Conservation (phyloP, 441 rosid genomes). For the Gossypium laxum region DNA sequence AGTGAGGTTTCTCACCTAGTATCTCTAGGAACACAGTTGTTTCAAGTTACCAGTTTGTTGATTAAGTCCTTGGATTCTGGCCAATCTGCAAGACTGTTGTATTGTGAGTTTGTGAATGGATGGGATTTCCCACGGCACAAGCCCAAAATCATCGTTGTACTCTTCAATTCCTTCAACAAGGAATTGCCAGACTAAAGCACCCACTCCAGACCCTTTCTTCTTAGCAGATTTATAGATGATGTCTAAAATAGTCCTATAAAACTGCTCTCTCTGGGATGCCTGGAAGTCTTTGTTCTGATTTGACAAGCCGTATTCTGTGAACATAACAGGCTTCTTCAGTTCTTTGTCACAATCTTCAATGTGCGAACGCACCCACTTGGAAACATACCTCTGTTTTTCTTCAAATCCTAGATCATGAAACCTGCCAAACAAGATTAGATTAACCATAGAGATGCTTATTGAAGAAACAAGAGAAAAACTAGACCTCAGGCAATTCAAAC, state of each 20-base stretch:
- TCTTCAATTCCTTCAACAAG: conserved; percentile 67
- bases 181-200: conserved; percentile 72
- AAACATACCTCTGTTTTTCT: conserved; percentile 46
- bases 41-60: conserved; percentile 27
- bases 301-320: conserved; percentile 74
- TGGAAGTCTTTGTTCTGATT: conserved; percentile 55
- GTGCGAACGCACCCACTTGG: conserved; percentile 78
- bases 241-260: conserved; percentile 45
- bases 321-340: conserved; percentile 63
- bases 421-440: conserved; percentile 31
- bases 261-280: conserved; percentile 45
- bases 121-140: conserved; percentile 61
- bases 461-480: neutral
- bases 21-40: conserved; percentile 42
- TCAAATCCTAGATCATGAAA: conserved; percentile 47
- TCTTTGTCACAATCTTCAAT: conserved; percentile 73
- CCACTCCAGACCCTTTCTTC: conserved; percentile 60
- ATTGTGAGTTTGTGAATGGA: conserved; percentile 43
- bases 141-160: conserved; percentile 66
- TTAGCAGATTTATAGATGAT: conserved; percentile 54
- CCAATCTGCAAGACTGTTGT: conserved; percentile 66
- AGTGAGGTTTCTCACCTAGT: too few relatives aligned
- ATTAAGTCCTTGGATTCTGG: conserved; percentile 28
- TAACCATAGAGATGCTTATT: neutral
- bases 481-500: neutral